A percentile compares a stretch with the other conserved stretches of the same genome.
Conservation (phyloP, 1,139 yeast genomes). For the Geotrichum cucujoidarum region DNA sequence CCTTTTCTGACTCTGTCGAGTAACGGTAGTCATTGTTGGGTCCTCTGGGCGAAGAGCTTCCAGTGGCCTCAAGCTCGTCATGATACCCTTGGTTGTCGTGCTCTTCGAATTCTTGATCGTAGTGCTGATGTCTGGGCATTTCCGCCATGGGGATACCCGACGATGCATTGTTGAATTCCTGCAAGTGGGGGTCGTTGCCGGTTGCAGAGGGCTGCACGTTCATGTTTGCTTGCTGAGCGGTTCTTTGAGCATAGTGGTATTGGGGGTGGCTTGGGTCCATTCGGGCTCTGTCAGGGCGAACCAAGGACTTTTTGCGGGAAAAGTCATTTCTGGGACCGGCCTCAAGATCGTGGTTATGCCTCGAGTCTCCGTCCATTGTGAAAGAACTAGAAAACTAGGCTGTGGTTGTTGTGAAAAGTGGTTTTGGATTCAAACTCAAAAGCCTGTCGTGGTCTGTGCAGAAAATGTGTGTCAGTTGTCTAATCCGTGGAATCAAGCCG, state of each 20-base stretch:
- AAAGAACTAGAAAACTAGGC: background rate
- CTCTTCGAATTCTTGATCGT: conserved; percentile 8
- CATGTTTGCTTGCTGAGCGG: conserved; percentile 63
- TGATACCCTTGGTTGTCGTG: no score
- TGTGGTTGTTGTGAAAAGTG: background rate
- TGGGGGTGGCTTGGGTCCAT: conserved; percentile 66
- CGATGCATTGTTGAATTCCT: conserved; percentile 40
- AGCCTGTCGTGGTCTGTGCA: background rate
- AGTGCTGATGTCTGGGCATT: conserved; percentile 3
- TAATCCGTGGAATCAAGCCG: no score
- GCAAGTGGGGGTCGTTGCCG: conserved; percentile 61
- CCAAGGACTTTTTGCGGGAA: conserved; percentile 59
- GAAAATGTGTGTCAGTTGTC: no score
- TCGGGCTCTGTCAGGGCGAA: conserved; percentile 74
- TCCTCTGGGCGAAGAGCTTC: conserved; percentile 1
- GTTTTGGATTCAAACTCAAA: background rate
- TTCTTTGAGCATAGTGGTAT: conserved; percentile 69
- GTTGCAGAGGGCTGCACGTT: conserved; percentile 64
- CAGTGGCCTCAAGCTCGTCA: background rate
- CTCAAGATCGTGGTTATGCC: conserved; percentile 17
- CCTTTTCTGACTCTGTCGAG: conserved; percentile 7
- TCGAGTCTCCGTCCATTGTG: conserved; percentile 10
- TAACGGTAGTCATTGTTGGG: conserved; percentile 26
- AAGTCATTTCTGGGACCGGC: conserved; percentile 12
- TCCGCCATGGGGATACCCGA: conserved; percentile 16